Conservation (phyloP, 768 basidiomycete species). For the Lactarius indigo region DNA sequence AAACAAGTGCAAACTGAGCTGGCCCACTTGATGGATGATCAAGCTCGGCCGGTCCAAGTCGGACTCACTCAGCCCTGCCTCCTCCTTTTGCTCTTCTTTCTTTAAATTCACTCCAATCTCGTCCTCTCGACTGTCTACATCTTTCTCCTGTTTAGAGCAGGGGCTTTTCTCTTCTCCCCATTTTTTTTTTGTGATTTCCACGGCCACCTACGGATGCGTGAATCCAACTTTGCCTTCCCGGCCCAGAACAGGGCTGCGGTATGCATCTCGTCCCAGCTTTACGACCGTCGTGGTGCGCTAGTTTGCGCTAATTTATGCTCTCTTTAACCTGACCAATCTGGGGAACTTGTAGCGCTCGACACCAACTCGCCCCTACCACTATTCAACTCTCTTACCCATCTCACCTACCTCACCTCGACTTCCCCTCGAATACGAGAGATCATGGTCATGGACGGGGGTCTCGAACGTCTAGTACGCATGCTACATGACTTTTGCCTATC, state of each 20-base stretch:
- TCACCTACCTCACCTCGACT: conserved; percentile 94
- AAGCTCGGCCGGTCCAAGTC: conserved; percentile 19
- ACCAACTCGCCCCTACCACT: conserved; percentile 61
- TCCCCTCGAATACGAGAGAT: conserved; percentile 98
- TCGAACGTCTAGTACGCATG: conserved; percentile 92
- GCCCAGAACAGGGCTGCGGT: conserved; percentile 94
- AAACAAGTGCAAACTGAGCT: conserved; percentile 21
- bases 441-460: conserved; percentile 95
- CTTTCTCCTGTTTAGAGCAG: not conserved
- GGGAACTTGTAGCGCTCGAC: conserved; percentile 41
- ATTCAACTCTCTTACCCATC: conserved; percentile 93
- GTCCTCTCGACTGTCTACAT: too few species aligned
- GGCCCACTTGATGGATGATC: conserved; percentile 25
- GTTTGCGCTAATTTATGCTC: conserved; percentile 6
- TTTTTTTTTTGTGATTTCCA: conserved; percentile 5
- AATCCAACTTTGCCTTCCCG: conserved; percentile 93
- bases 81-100: conserved; percentile 1
- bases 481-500: conserved; percentile 83
- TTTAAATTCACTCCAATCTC: not conserved
- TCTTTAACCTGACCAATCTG: not conserved
- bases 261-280: conserved; percentile 90
- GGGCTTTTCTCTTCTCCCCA: not conserved
- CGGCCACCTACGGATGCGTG: conserved; percentile 58
- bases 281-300: conserved; percentile 84
- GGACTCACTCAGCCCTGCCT: conserved; percentile 14